These are phyloP conservation scores for Fagopyrum esculentum DNA, from an alignment of 148 eudicot species.

Conservation along the genomic window DNA sequence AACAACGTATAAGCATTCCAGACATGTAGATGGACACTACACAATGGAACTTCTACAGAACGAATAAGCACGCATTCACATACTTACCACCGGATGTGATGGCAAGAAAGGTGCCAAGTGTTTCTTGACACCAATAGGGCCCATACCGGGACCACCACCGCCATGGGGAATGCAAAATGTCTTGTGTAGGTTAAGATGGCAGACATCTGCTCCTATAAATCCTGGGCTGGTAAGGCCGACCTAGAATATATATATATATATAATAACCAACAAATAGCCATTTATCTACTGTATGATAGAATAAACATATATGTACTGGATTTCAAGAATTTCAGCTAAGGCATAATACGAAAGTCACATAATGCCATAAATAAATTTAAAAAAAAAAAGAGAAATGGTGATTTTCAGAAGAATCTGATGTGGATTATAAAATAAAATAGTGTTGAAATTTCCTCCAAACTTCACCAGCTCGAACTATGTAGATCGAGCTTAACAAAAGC, in stretches of 20 bases:
- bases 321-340: neutral
- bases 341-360: too few relatives aligned
- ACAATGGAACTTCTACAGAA: neutral
- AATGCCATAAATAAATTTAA: too few relatives aligned
- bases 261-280: constrained; percentile 5
- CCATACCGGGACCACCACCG: constrained; percentile 99
- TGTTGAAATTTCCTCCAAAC: too few relatives aligned
- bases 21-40: neutral
- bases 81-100: constrained; percentile 95
- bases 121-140: constrained; percentile 97
- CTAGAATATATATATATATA: constrained; percentile 24
- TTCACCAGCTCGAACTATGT: too few relatives aligned
- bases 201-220: constrained; percentile 95
- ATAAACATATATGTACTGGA: neutral
- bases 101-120: constrained; percentile 96
- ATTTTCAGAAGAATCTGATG: too few relatives aligned
- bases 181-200: constrained; percentile 98
- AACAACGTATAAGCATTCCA: constrained; percentile 10
- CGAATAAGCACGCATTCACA: neutral
- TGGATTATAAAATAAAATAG: too few relatives aligned
- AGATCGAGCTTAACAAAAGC: too few relatives aligned
- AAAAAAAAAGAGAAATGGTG: too few relatives aligned
- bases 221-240: constrained; percentile 99
- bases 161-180: constrained; percentile 99
- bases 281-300: neutral